Evolutionary conservation across 441 rosid species (phyloP), one percentile per base, ranked within the genome.

Genomic region (Croton laevigatus): DNA sequence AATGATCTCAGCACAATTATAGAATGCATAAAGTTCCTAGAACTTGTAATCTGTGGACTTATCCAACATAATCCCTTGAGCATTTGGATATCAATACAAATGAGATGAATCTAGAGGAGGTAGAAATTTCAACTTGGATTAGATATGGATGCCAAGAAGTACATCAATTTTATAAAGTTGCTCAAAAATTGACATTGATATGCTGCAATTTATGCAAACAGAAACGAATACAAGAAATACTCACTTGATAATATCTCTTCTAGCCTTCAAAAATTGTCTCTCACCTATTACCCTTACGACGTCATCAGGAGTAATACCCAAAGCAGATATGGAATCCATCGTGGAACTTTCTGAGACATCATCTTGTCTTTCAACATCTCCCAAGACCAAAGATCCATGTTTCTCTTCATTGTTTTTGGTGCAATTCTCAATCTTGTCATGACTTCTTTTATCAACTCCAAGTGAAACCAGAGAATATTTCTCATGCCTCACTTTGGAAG

Each of bases 231-330:
- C 62, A 73, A 37, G 17, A 55, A 58, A 73, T 65, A 79, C 98
- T 88, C 87, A 94, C 98, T 87, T 86, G 84, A 77, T 82, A 74
- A 94, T 87, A 13, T 81, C 84, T 81, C 78, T 84, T 80, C 98
- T 90, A 27, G 98, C 95, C 76, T 86, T 87, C 95, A 91, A 94
- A 75, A 94, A 94, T 80, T 77, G 90, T 77, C 85, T 87, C 73
- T 88, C 96, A 72, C 98, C 97, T 73, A 94, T 79, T 65, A 83
- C 71, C 73, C 85, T 92, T 34, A 87, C 96, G 38, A 90, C 86
- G 48, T 88, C 91, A 79, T 88, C 93, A 17, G 97, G 96, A 53
- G 89, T 79, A 51, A 89, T 68, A 72, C 80, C 86, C 61, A 71
- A 36, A 76, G 84, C 81, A 13, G 86, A 82, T 59, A 68, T 36